Base-by-base conservation (phyloP, 306 rosid species). In the Quercus wislizeni region DNA sequence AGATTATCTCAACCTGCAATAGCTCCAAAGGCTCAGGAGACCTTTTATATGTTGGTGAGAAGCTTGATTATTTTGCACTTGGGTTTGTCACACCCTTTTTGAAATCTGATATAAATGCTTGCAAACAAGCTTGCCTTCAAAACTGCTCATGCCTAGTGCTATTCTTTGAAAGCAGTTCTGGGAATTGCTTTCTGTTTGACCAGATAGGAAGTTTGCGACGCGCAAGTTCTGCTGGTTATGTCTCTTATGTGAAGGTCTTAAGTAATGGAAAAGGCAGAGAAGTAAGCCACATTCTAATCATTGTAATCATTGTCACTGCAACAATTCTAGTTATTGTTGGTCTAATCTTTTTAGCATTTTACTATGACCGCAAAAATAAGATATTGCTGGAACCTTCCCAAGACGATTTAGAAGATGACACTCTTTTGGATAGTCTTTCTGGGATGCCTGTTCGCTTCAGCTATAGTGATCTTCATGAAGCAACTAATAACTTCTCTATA, bases 381-480 rank as follows among this genome's bases (percentile, higher is more conserved):
- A 78, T 74, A 79, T 20, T 82, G 55, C 8, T 82, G 30, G 78
- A 76, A 21, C 71, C 61, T 51, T 71, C 83, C 18, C 70, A 76
- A 4, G 84, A 82, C 2, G 49, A 64, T 57, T 73, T 70, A 43
- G 86, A 85, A 49, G 88, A 85, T 63, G 84, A 82, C 30, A 71
- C 35, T 17, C 83, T 82, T 59, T 71, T 85, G 15, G 81, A 85
- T 30, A 76, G 71, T 54, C 78, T 85, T 59, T 72, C 86, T 6
- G 75, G 84, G 6, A 69, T 38, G 83, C 88, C 88, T 1, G 76
- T 79, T 41, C 84, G 88, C 4, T 85, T 82, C 84, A 72, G 56
- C 21, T 82, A 71, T 46, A 35, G 82, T 27, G 78, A 82, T 57
- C 88, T 85, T 25, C 71, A 74, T 58, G 68, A 63, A 67, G 86